phyloP scores from a whole-genome alignment of 1,139 yeast genomes.

The Entelexis sorbosivorans region DNA sequence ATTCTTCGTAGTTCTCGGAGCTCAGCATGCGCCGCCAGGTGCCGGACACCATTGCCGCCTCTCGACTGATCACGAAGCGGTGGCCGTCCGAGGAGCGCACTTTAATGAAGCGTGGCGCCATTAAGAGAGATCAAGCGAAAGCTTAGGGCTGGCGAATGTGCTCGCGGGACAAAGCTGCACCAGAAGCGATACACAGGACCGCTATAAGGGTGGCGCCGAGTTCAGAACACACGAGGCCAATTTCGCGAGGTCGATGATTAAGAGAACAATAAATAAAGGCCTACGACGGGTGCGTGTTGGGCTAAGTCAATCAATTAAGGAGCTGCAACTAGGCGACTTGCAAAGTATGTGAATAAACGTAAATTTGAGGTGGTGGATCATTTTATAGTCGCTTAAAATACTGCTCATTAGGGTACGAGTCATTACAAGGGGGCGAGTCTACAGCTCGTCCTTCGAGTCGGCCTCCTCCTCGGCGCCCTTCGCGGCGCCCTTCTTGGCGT shows the following conservation, averaged over 20 bases:
- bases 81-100: conserved; percentile 67
- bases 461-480: neutral
- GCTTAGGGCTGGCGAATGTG: too few relatives aligned
- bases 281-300: too few relatives aligned
- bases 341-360: too few relatives aligned
- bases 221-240: too few relatives aligned
- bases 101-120: conserved; percentile 41
- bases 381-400: neutral
- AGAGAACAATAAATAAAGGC: too few relatives aligned
- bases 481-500: neutral
- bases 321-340: too few relatives aligned
- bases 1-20: conserved; percentile 40
- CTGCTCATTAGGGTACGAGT: neutral
- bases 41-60: conserved; percentile 76
- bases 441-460: conserved; percentile 6
- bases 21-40: conserved; percentile 58
- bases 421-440: neutral
- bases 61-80: conserved; percentile 52
- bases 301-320: too few relatives aligned
- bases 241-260: too few relatives aligned
- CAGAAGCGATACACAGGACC: too few relatives aligned
- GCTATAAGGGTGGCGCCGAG: too few relatives aligned
- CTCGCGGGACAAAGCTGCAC: too few relatives aligned
- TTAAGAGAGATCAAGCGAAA: neutral
- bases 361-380: too few relatives aligned